Evolutionary conservation across 805 yeast species (phyloP).

Genomic region (Zygosaccharomyces bisporus): DNA sequence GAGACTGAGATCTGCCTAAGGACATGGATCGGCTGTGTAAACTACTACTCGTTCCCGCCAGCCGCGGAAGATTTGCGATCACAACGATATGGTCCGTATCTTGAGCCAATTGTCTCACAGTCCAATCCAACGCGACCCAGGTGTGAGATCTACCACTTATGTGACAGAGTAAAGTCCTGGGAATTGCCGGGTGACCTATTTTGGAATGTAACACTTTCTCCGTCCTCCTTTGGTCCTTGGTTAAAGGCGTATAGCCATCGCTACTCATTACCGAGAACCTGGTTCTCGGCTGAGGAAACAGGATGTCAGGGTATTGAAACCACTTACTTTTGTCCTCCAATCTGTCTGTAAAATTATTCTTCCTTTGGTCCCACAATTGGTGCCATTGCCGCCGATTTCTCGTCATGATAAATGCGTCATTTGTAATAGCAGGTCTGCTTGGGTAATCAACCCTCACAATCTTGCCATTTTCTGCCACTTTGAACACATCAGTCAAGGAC

Average conservation of each 20-base stretch:
- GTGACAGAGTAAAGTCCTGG: slow-evolving; percentile 57
- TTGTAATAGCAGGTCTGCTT: slow-evolving; percentile 32
- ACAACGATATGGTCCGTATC: slow-evolving; percentile 67
- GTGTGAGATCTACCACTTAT: slow-evolving; percentile 71
- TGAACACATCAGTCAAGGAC: slow-evolving; percentile 20
- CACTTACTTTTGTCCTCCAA: slow-evolving; percentile 16
- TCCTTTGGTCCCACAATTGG: slow-evolving; percentile 22
- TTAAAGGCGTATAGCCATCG: slow-evolving; percentile 25
- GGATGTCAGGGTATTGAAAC: slow-evolving; percentile 24
- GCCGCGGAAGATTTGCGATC: slow-evolving; percentile 41
- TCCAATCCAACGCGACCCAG: slow-evolving; percentile 80
- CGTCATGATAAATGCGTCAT: slow-evolving; percentile 32
- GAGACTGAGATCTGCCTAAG: slow-evolving; percentile 5
- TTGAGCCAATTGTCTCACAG: slow-evolving; percentile 49
- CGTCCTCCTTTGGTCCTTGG: slow-evolving; percentile 26
- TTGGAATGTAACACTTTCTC: slow-evolving; percentile 21
- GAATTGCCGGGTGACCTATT: slow-evolving; percentile 27
- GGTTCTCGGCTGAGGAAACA: slow-evolving; percentile 15
- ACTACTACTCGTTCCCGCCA: slow-evolving; percentile 9
- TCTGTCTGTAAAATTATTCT: slow-evolving; percentile 19
- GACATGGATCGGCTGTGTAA: slow-evolving; percentile 13
- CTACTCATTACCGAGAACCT: slow-evolving; percentile 10
- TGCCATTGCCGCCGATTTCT: slow-evolving; percentile 26
- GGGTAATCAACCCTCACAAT: slow-evolving; percentile 36
- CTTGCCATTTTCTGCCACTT: slow-evolving; percentile 31